Evolutionary conservation across 371 early-diverging fungal species (phyloP).

Genomic region (Mucor lusitanicus): DNA sequence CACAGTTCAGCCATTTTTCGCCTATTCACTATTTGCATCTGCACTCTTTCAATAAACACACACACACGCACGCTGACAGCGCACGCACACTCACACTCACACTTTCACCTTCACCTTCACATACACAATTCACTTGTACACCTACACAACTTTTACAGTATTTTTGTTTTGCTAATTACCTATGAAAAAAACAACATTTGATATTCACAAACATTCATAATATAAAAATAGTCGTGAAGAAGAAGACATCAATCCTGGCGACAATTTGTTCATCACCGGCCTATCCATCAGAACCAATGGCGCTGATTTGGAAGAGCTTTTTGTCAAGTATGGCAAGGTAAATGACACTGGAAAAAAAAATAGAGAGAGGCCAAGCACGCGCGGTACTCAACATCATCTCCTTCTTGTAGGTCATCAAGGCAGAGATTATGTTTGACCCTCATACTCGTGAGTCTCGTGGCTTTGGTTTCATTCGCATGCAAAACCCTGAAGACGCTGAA

Average conservation of each 20-base stretch:
- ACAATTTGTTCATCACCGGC: constrained; percentile 79
- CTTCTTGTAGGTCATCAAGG: constrained; percentile 59
- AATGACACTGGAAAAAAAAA: not conserved
- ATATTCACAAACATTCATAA: not conserved
- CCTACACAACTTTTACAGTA: constrained; percentile 6
- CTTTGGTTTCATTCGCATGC: constrained; percentile 86
- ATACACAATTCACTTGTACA: not conserved
- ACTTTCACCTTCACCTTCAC: not conserved
- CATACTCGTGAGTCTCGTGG: constrained; percentile 83
- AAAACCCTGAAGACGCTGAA: constrained; percentile 72
- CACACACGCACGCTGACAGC: not conserved
- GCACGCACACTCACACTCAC: not conserved
- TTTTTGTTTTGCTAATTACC: not conserved
- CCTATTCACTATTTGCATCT: not conserved
- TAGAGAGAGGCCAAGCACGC: too few species aligned
- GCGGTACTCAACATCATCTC: not conserved
- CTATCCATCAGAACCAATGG: constrained; percentile 62
- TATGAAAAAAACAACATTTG: constrained; percentile 6
- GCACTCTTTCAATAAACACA: not conserved
- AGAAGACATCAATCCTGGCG: constrained; percentile 69
- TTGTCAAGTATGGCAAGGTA: constrained; percentile 78
- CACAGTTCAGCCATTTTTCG: constrained; percentile 6
- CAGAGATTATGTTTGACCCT: constrained; percentile 79
- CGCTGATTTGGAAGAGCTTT: constrained; percentile 70
- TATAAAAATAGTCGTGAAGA: constrained; percentile 14